Evolutionary conservation across 2,329 filamentous ascomycete genomes (phyloP).

Genomic region (Myriangium duriaei): DNA sequence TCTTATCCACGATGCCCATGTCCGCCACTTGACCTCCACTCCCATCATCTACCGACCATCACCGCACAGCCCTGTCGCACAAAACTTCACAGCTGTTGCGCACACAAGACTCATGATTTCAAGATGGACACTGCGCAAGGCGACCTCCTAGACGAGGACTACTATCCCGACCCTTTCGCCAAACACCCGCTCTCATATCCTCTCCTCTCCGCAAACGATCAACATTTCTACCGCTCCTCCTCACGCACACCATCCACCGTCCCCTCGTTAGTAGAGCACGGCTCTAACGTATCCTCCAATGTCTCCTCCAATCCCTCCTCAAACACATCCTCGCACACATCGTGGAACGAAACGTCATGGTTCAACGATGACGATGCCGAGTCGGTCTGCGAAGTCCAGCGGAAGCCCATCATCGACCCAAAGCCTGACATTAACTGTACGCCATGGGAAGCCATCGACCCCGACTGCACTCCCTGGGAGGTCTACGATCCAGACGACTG

Average conservation of each 20-base stretch:
- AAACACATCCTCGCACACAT: slow-evolving; percentile 6
- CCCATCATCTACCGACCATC: too few species aligned
- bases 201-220: slow-evolving; percentile 5
- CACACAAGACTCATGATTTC: too few species aligned
- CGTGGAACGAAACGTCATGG: slow-evolving; percentile 6
- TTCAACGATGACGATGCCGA: slow-evolving; percentile 6
- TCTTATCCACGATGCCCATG: too few species aligned
- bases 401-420: slow-evolving; percentile 1
- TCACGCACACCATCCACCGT: slow-evolving; percentile 3
- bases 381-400: slow-evolving; percentile 1
- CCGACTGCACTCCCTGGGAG: too few species aligned
- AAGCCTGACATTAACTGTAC: too few species aligned
- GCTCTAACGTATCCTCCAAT: slow-evolving; percentile 3
- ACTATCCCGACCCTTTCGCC: slow-evolving; percentile 5
- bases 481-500: too few species aligned
- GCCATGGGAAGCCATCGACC: too few species aligned
- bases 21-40: too few species aligned
- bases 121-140: too few species aligned
- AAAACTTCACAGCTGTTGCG: too few species aligned
- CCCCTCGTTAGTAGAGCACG: neutral
- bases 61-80: too few species aligned
- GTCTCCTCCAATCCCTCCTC: slow-evolving; percentile 4
- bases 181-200: slow-evolving; percentile 9
- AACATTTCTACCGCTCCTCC: neutral
- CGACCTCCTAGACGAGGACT: too few species aligned